Evolutionary conservation across 805 yeast genomes (phyloP), one percentile per base, ranked within the genome.

Genomic region (Dipodascus albidus): DNA sequence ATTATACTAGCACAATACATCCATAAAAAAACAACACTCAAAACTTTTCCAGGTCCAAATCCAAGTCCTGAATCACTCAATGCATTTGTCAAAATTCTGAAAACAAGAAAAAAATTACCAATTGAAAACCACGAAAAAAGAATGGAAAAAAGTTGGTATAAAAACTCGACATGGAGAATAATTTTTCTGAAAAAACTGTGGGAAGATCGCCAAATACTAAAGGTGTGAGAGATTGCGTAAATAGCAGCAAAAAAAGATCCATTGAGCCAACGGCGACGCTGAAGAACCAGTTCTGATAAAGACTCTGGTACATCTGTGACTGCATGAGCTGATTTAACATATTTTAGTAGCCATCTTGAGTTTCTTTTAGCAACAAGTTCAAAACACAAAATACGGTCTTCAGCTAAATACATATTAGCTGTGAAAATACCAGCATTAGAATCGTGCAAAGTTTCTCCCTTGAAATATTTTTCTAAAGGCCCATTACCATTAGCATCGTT

Each of bases 321-420:
- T 0, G 97, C 98, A 58, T 80, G 80, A 3, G 97, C 96, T 53
- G 83, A 78, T 64, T 85, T 85, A 60, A 91, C 96, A 63, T 89
- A 90, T 60, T 82, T 80, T 60, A 93, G 76, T 20, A 86, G 71
- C 86, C 96, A 91, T 56, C 81, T 76, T 57, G 82, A 77, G 49
- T 78, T 69, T 55, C 74, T 74, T 64, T 91, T 91, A 1, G 96
- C 93, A 15, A 91, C 95, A 52, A 91, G 74, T 69, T 91, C 98
- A 72, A 87, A 91, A 76, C 98, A 93, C 60, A 91, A 72, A 53
- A 91, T 88, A 69, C 98, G 80, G 70, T 93, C 99, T 70, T 91
- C 98, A 3, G 99, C 99, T 54, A 91, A 76, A 68, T 90, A 93
- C 98, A 93, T 91, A 67, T 91, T 91, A 2, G 96, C 85, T 41